Base-by-base conservation (phyloP, 176 grass and related monocot genomes). In the Cymbopogon citratus region DNA sequence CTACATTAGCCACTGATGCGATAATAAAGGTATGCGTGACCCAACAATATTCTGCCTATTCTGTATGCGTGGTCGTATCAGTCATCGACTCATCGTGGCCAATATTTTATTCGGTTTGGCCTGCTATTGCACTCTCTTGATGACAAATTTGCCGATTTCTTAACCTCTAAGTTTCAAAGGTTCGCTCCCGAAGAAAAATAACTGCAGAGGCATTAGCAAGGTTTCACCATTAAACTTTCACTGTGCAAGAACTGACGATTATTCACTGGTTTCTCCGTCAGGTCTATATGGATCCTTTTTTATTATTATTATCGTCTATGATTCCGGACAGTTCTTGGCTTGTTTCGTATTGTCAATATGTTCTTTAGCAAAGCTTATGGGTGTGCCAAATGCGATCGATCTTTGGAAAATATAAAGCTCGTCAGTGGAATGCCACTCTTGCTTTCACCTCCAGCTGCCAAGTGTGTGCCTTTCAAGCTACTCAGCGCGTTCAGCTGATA, bases 391-490 rank as follows among this genome's bases (percentile, higher is more conserved):
- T 49, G 14, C 4, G 45, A 46, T 46, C 15, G 5, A 12, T 65
- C 43, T 72, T 73, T 71, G 31, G 14, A 34, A 70, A 63, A 78
- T 3, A 33, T 56, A 85, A 46, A 78, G 75, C 21, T 27, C 31
- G 29, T 73, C 15, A 67, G 59, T 66, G 36, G 62, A 43, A 12
- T 23, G 46, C 26, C 77, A 62, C 26, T 85, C 39, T 52, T 54
- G 56, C 14, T 81, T 67, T 27, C 40, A 61, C 12, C 6, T 61
- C 23, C 23, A 26, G 59, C 4, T 28, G 57, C 12, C 66, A 87
- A 40, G 56, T 35, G 12, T 76, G 31, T 40, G 60, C 63, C 76
- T 85, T 85, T 33, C 9, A 73, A 67, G 69, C 67, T 35, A 36
- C 9, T 61, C 69, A 26, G 49, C 19, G 38, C 41, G 11, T 49